Base-by-base conservation (phyloP, 768 basidiomycete species). In the Lentinula guzmanii region DNA sequence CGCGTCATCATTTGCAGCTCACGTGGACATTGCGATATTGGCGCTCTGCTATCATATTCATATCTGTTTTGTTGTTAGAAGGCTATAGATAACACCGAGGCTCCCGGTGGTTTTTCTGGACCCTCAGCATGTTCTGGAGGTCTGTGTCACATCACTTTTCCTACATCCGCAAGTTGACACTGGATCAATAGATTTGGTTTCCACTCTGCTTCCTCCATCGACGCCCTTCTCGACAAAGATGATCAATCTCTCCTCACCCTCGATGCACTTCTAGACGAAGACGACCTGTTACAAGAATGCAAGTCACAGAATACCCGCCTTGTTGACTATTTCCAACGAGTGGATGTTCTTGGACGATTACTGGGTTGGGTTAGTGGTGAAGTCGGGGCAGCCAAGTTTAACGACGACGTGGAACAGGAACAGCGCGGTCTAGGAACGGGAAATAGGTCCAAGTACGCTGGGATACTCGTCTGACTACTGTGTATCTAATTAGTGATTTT, bases 241-340 rank as follows among this genome's bases (percentile, higher is more conserved):
- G 90, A 93, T 69, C 87, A 93, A 65, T 82, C 87, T 53, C 84
- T 59, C 58, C 34, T 59, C 18, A 59, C 45, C 34, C 58, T 98
- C 45, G 95, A 97, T 72, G 87, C 91, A 45, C 87, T 98, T 62
- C 81, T 98, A 60, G 93, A 94, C 75, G 93, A 97, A 75, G 89
- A 93, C 70, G 95, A 98, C 71, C 79, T 98, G 50, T 77, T 98
- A 60, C 91, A 92, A 74, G 96, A 98, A 74, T 93, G 94, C 83
- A 98, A 98, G 75, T 82, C 89, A 1, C 91, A 96, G 75, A 98
- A 98, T 70, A 89, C 89, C 43, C 79, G 91, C 61, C 84, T 96
- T 54, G 90, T 91, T 66, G 90, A 92, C 70, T 93, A 93, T 73
- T 91, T 95, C 68, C 88, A 87, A 65, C 79, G 90, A 66, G 79